Evolutionary conservation across 2,329 filamentous ascomycete genomes (phyloP), one percentile per base, ranked within the genome.

Genomic region (Parafenestella ontariensis): DNA sequence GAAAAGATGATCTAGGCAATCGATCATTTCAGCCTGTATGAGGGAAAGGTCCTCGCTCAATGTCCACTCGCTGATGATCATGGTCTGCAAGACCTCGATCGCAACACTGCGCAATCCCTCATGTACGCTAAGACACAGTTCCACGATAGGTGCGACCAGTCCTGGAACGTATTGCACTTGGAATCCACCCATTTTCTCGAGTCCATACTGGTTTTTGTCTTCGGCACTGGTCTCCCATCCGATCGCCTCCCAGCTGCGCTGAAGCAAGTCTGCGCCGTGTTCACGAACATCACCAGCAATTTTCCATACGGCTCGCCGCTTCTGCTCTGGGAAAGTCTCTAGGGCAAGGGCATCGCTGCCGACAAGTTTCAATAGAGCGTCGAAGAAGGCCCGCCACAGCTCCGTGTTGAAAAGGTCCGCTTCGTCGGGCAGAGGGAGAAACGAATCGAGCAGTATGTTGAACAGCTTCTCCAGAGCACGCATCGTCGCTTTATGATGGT

Each of bases 31-130:
- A 2, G 92, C 95, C 76, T 98, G 93, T 46, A 99, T 90, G 43
- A 95, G 87, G 2, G 89, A 89, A 43, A 99, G 79, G 72, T 98
- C 94, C 72, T 96, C 91, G 71, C 92, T 97, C 60, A 99, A 78
- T 15, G 92, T 93, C 95, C 95, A 99, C 76, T 99, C 95, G 77
- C 93, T 96, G 63, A 98, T 88, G 68, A 99, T 96, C 95, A 99
- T 99, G 2, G 92, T 96, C 74, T 96, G 92, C 58, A 99, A 78
- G 18, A 99, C 90, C 73, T 96, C 91, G 26, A 97, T 92, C 0
- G 94, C 95, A 75, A 96, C 95, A 59, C 87, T 87, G 56, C 95
- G 86, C 52, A 99, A 80, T 3, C 93, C 93, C 73, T 96, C 92
- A 64, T 99, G 95, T 3, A 98, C 92, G 70, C 94, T 98, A 51